A percentile compares a stretch with the other conserved stretches of the same genome.
These are phyloP conservation scores for Backusella westeae DNA, from an alignment of 192 early-diverging fungal species.

Conservation along the genomic window DNA sequence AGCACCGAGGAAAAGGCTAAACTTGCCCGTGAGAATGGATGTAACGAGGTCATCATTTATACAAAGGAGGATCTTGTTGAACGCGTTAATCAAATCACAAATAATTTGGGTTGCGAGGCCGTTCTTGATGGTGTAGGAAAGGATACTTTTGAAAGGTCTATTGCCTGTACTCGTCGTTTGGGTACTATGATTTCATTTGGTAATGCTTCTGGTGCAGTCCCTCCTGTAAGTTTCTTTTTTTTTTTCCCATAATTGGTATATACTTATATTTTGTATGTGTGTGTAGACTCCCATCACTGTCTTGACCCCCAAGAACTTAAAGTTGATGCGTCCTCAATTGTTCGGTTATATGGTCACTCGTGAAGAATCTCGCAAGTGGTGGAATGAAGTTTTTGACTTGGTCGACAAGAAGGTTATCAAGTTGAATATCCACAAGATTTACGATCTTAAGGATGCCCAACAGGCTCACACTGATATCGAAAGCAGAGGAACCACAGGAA, in stretches of 20 bases:
- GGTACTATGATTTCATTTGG: slow-evolving; percentile 88
- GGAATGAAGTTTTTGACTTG: slow-evolving; percentile 59
- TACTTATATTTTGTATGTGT: neutral
- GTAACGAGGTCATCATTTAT: slow-evolving; percentile 76
- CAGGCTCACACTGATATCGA: slow-evolving; percentile 81
- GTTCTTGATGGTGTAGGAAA: slow-evolving; percentile 92
- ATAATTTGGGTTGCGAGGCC: slow-evolving; percentile 72
- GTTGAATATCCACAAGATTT: slow-evolving; percentile 71
- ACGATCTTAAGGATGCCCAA: slow-evolving; percentile 69
- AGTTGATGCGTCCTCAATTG: slow-evolving; percentile 70
- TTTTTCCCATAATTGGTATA: neutral
- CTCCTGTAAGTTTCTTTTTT: slow-evolving; percentile 48
- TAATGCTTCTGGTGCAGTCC: slow-evolving; percentile 83
- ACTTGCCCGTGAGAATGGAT: slow-evolving; percentile 59
- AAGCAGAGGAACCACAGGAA: slow-evolving; percentile 68
- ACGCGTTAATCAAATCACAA: slow-evolving; percentile 73
- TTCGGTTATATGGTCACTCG: slow-evolving; percentile 67
- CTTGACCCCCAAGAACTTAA: slow-evolving; percentile 70
- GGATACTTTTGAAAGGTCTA: slow-evolving; percentile 73
- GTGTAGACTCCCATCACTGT: slow-evolving; percentile 26
- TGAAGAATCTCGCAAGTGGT: slow-evolving; percentile 65
- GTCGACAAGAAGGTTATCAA: slow-evolving; percentile 59
- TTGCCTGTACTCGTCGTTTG: slow-evolving; percentile 60
- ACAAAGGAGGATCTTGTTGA: slow-evolving; percentile 59
- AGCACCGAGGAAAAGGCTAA: slow-evolving; percentile 72